Evolutionary conservation across 331 rosid species (phyloP).

Genomic region (Dryas integrifolia): DNA sequence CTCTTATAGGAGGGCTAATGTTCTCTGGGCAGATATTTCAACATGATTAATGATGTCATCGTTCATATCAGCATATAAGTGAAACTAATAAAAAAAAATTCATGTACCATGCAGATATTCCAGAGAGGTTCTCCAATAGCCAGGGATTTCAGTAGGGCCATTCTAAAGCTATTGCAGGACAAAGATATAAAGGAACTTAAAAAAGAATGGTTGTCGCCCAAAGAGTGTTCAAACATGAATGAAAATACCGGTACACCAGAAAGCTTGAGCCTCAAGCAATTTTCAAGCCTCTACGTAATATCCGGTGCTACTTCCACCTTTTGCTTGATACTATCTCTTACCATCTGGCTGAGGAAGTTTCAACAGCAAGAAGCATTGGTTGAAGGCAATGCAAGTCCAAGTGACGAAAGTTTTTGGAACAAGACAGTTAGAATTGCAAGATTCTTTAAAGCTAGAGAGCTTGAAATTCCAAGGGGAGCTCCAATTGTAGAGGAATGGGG

Average conservation of each 20-base stretch:
- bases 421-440: constrained; percentile 1
- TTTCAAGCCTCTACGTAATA: constrained; percentile 51
- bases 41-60: too few relatives aligned
- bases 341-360: constrained; percentile 12
- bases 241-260: constrained; percentile 19
- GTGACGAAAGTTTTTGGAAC: constrained; percentile 1
- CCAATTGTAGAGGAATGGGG: constrained; percentile 4
- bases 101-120: constrained; percentile 36
- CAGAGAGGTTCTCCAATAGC: constrained; percentile 58
- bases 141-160: constrained; percentile 48
- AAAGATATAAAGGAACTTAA: constrained; percentile 39
- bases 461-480: constrained; percentile 3
- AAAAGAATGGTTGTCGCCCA: constrained; percentile 40
- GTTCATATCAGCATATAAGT: too few relatives aligned
- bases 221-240: constrained; percentile 25
- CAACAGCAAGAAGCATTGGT: background rate
- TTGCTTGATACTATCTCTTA: constrained; percentile 39
- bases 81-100: background rate
- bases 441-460: background rate
- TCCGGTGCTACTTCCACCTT: constrained; percentile 45
- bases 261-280: constrained; percentile 45
- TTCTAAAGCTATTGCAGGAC: constrained; percentile 37
- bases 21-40: too few relatives aligned
- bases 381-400: constrained; percentile 11
- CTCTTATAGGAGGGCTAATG: too few relatives aligned